Evolutionary conservation across 306 rosid genomes (phyloP).

Genomic region (Quercus cerris): DNA sequence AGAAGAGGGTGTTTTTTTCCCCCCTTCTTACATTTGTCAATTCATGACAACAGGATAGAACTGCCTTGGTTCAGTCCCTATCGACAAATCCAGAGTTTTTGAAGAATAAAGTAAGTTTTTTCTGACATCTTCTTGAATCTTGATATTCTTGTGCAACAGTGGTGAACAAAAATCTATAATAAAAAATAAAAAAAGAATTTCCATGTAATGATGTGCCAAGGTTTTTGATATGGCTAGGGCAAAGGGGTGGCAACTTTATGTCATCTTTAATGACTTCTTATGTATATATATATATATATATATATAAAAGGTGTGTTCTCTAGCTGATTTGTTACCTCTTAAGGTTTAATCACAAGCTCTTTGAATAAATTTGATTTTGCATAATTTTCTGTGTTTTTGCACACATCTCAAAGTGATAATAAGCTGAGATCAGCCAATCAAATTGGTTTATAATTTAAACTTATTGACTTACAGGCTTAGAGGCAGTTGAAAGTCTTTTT

Average conservation of each 20-base stretch:
- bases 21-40: background rate
- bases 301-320: no score
- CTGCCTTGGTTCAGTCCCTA: conserved; percentile 72
- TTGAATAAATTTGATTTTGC: background rate
- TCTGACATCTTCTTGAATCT: conserved; percentile 12
- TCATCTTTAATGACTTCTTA: background rate
- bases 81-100: conserved; percentile 89
- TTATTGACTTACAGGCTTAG: background rate
- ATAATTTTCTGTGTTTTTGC: background rate
- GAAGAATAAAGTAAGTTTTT: conserved; percentile 65
- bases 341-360: background rate
- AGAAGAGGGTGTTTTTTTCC: background rate
- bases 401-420: background rate
- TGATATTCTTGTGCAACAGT: background rate
- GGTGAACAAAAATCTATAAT: no score
- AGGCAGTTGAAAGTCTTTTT: background rate
- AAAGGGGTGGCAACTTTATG: background rate
- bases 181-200: no score
- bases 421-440: background rate
- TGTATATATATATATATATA: no score
- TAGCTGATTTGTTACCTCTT: no score
- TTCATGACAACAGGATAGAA: conserved; percentile 66
- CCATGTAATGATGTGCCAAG: background rate
- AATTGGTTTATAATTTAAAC: background rate
- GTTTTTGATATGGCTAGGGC: background rate